A percentile compares a stretch with the other conserved stretches of the same genome.
phyloP scores from a whole-genome alignment of 176 grass and related monocot genomes.

The Rhynchospora breviuscula region DNA sequence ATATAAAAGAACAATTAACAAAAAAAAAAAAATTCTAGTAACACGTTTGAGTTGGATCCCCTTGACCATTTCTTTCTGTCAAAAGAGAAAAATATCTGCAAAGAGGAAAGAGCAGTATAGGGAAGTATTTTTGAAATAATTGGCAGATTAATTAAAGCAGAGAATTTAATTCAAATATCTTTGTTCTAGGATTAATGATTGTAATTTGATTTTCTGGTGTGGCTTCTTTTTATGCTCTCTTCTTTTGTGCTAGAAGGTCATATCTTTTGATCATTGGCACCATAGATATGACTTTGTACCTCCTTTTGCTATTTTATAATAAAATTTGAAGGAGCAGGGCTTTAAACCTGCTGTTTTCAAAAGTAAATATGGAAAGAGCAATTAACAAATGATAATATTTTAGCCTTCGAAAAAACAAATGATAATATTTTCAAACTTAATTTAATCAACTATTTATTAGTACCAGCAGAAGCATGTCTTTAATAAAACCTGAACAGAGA shows the following conservation, averaged over 20 bases:
- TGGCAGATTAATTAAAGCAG: background rate
- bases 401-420: too few species aligned
- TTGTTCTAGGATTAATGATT: background rate
- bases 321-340: background rate
- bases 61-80: background rate
- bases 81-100: background rate
- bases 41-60: background rate
- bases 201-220: background rate
- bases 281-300: background rate
- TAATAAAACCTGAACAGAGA: background rate
- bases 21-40: background rate
- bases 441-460: background rate
- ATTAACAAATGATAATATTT: background rate
- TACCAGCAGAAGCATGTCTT: background rate
- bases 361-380: background rate
- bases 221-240: background rate
- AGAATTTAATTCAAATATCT: background rate
- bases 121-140: background rate
- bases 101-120: background rate
- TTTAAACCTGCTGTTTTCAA: background rate
- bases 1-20: background rate
- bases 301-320: background rate
- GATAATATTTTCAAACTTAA: background rate
- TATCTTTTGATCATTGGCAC: background rate
- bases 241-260: background rate